A percentile compares a stretch with the other conserved stretches of the same genome.
phyloP scores from a whole-genome alignment of 176 grass and related monocot species.

The Olyra latifolia region DNA sequence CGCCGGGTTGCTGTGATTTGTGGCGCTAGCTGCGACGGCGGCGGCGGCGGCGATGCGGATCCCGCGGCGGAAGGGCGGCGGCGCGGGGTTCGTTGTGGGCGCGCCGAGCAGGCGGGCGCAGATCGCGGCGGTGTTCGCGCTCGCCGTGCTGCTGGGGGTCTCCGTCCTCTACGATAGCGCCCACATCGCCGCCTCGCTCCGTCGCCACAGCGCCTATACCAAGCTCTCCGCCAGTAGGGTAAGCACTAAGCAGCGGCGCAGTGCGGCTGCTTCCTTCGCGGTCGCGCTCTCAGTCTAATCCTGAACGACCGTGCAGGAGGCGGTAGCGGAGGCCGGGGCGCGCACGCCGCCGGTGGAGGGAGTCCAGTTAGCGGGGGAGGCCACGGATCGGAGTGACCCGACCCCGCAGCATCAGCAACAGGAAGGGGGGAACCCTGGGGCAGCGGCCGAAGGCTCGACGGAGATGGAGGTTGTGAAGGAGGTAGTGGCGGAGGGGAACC shows the following conservation, averaged over 20 bases:
- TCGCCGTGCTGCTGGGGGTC: slow-evolving; percentile 39
- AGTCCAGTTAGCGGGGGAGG: slow-evolving; percentile 13
- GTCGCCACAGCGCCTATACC: slow-evolving; percentile 31
- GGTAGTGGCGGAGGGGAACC: not conserved
- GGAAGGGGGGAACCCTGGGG: not conserved
- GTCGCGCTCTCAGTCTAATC: not conserved
- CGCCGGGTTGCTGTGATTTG: not conserved
- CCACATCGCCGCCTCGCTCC: slow-evolving; percentile 50
- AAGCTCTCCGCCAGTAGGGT: slow-evolving; percentile 37
- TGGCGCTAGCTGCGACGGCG: not conserved
- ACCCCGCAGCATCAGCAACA: not conserved
- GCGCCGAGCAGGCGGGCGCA: slow-evolving; percentile 48
- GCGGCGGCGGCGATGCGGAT: slow-evolving; percentile 45
- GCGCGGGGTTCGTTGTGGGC: slow-evolving; percentile 9
- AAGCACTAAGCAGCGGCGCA: not conserved
- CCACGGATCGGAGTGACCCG: slow-evolving; percentile 22
- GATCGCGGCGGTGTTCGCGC: slow-evolving; percentile 62
- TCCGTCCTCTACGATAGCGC: slow-evolving; percentile 66
- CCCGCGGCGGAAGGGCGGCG: slow-evolving; percentile 35
- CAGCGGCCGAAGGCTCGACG: slow-evolving; percentile 6
- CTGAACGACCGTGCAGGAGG: slow-evolving; percentile 23
- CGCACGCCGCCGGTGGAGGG: slow-evolving; percentile 20
- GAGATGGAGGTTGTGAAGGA: slow-evolving; percentile 1
- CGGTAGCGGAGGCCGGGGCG: not conserved
- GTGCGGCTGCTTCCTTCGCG: not conserved